Base-by-base conservation (phyloP, 75 land plant species). In the Azolla pinnata region DNA sequence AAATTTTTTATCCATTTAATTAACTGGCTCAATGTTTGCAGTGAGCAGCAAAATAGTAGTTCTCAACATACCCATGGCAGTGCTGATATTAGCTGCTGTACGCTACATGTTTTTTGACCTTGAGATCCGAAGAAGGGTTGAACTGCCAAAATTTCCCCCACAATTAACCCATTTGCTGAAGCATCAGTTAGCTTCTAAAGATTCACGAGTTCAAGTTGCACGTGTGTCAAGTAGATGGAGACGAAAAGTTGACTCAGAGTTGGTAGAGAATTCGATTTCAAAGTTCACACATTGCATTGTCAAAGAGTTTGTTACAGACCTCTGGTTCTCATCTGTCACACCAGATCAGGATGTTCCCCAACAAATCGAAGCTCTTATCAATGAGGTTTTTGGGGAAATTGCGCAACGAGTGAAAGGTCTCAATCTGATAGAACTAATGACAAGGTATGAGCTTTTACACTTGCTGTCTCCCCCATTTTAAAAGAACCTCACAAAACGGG, bases 11-110 rank as follows among this genome's bases (percentile, higher is more conserved):
- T 18, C 21, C 17, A 2, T 4, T 46, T 14, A 46, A 2, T 4
- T 46, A 2, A 4, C 49, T 46, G 17, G 4, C 10, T 4, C 49
- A 46, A 46, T 14, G 10, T n/a, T n/a, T 46, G 49, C 69, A 67
- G 97, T 90, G 61, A 95, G 97, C 21, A 90, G 97, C 65, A 79
- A 77, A 31, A 90, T 88, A 19, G 73, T 83, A 75, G 83, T 81
- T 85, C 60, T 79, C 62, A 95, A 95, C 50, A 56, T 90, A 5
- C 99, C 99, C 1, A 61, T 95, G 23, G 67, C 99, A 45, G 54
- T 86, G 21, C 67, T 95, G 2, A 16, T 90, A 1, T 52, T 89
- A 35, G 75, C 67, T 33, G 78, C 65, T 38, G 21, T 86, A 26
- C 87, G 97, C 21, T 71, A 71, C 19, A 30, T 90, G 26, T 75